A percentile compares a stretch with the other conserved stretches of the same genome.
These are phyloP conservation scores for Stemphylium beticola DNA, from an alignment of 2,329 filamentous ascomycete species.

Conservation along the genomic window DNA sequence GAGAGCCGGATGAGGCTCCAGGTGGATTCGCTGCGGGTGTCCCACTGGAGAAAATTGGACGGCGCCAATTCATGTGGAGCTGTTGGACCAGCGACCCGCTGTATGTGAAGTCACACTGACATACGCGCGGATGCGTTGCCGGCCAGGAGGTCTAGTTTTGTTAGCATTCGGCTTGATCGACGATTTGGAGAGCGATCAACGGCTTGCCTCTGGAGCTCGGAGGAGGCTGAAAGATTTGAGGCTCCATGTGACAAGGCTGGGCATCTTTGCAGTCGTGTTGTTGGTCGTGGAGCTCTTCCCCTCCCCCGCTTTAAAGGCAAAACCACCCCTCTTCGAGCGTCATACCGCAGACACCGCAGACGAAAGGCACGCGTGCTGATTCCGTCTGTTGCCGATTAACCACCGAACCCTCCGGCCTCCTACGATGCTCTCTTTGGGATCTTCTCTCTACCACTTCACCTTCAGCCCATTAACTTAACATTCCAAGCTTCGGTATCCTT, in stretches of 20 bases:
- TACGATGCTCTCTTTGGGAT: slow-evolving; percentile 27
- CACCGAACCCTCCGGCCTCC: slow-evolving; percentile 25
- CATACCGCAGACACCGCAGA: slow-evolving; percentile 30
- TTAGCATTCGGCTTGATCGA: slow-evolving; percentile 18
- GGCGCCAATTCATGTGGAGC: slow-evolving; percentile 19
- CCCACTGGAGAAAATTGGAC: slow-evolving; percentile 13
- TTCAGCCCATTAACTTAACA: slow-evolving; percentile 19
- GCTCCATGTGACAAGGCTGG: slow-evolving; percentile 32
- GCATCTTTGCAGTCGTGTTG: slow-evolving; percentile 17
- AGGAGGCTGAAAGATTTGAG: slow-evolving; percentile 33
- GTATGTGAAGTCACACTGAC: slow-evolving; percentile 33
- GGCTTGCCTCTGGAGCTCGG: slow-evolving; percentile 24
- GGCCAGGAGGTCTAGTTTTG: slow-evolving; percentile 15
- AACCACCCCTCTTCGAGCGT: slow-evolving; percentile 32
- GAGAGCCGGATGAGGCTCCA: slow-evolving; percentile 12
- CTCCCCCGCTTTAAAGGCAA: slow-evolving; percentile 34
- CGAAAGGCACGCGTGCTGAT: slow-evolving; percentile 21
- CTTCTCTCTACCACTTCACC: slow-evolving; percentile 19
- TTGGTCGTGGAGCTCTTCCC: slow-evolving; percentile 21
- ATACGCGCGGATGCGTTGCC: slow-evolving; percentile 26
- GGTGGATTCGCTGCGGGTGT: slow-evolving; percentile 16
- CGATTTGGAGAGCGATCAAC: slow-evolving; percentile 18
- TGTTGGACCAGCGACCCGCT: slow-evolving; percentile 27
- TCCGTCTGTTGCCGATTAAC: slow-evolving; percentile 31
- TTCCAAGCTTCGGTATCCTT: slow-evolving; percentile 21